Evolutionary conservation across 2,329 filamentous ascomycete genomes (phyloP), one percentile per base, ranked within the genome.

Genomic region (Xylariales sp.): DNA sequence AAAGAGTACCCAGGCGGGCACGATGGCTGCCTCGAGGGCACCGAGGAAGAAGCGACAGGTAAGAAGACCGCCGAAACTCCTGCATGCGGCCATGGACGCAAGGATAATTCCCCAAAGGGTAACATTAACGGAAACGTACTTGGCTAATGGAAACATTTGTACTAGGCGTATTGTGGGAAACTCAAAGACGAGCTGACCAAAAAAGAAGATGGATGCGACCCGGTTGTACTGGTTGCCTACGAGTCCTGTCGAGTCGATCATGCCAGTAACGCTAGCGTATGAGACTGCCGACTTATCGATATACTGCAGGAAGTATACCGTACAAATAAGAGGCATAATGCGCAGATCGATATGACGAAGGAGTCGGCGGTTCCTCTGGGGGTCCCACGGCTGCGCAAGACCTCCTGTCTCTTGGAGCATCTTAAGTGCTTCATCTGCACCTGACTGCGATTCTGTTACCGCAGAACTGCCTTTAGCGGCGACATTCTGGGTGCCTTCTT

Each of bases 1-100:
- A 14, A 63, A 51, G 4, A 63, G 49, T 2, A 61, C 48, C 38
- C 58, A 54, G 0, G 56, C 51, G 0, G 54, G 54, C 16, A 48
- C 44, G 11, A 55, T 40, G 14, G 44, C 47, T 2, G 67, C 65
- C 47, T 74, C 70, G 15, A 73, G 69, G 0, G 64, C 44, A 1
- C 70, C 70, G 1, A 74, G 51, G 2, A 73, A 51, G 38, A 71
- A 68, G 0, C 69, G 62, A 27, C 62, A 66, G 1, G 63, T 54
- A 1, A 63, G 62, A n/a, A 74, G 53, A 0, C 65, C 65, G 0
- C 54, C 58, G 37, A 69, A 73, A 40, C 60, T 64, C 5, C 52
- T 51, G 13, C 56, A 63, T 1, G 60, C 60, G 0, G 67, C 67
- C 2, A 63, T 69, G 16, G 61, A 52, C 54, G 69, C 61, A n/a